Percentiles rank a stretch among this genome's conserved stretches.
These are phyloP conservation scores for Phytophthora ramorum DNA, from an alignment of 352 stramenopile genomes.

Conservation along the genomic window DNA sequence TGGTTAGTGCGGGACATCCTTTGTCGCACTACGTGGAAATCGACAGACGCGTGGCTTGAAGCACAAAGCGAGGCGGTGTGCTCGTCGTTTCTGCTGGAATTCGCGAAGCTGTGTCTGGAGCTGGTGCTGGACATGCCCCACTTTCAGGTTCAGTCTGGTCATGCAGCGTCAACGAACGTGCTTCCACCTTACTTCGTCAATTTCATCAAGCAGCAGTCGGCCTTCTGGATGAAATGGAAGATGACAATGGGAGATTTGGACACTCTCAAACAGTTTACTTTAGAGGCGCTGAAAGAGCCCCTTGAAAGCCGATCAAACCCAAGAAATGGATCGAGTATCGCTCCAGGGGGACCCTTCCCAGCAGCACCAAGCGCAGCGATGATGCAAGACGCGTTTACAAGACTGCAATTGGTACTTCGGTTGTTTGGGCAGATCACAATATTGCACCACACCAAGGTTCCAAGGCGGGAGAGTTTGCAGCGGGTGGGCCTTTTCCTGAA, in stretches of 20 bases:
- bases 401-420: constrained; percentile 71
- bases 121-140: constrained; percentile 80
- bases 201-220: constrained; percentile 83
- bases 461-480: constrained; percentile 53
- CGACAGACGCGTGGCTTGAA: constrained; percentile 72
- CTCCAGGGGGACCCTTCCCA: constrained; percentile 42
- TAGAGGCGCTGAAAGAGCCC: constrained; percentile 69
- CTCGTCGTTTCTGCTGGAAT: constrained; percentile 75
- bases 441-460: constrained; percentile 56
- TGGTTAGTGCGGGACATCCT: constrained; percentile 86
- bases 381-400: constrained; percentile 83
- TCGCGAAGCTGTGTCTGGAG: constrained; percentile 80
- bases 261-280: constrained; percentile 57
- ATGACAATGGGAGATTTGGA: constrained; percentile 66
- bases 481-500: constrained; percentile 62
- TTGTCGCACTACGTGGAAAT: constrained; percentile 82
- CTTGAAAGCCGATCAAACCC: constrained; percentile 33
- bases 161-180: constrained; percentile 66
- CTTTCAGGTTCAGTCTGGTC: constrained; percentile 57
- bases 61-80: constrained; percentile 61
- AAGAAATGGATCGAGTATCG: constrained; percentile 7
- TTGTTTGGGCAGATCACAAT: constrained; percentile 74
- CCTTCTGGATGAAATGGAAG: constrained; percentile 80
- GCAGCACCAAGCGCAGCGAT: constrained; percentile 50
- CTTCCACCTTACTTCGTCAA: constrained; percentile 88